Conservation (phyloP, 768 basidiomycete genomes). For the Collybia nuda region DNA sequence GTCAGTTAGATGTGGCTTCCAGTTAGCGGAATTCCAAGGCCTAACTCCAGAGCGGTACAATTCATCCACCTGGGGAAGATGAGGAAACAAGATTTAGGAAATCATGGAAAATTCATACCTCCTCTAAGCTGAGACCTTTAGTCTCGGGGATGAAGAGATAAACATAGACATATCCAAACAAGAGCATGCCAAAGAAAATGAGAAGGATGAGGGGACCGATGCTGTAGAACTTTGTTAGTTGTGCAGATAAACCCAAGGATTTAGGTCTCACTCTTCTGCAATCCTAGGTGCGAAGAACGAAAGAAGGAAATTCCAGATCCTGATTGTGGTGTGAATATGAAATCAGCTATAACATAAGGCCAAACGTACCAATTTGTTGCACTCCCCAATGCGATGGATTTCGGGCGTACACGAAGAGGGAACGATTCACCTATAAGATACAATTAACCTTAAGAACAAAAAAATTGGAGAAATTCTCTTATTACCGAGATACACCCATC, state of each 20-base stretch:
- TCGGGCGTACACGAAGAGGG: slow-evolving; percentile 77
- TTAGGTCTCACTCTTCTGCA: slow-evolving; percentile 42
- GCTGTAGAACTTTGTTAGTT: slow-evolving; percentile 22
- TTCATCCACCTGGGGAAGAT: slow-evolving; percentile 58
- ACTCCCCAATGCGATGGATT: slow-evolving; percentile 76
- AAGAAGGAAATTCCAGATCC: slow-evolving; percentile 78
- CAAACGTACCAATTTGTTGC: slow-evolving; percentile 37
- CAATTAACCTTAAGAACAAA: background rate
- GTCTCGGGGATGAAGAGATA: slow-evolving; percentile 81
- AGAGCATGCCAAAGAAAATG: slow-evolving; percentile 74
- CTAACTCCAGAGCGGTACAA: slow-evolving; percentile 66
- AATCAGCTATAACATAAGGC: background rate
- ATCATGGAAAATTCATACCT: slow-evolving; percentile 35
- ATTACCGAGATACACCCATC: slow-evolving; percentile 66
- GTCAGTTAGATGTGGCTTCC: slow-evolving; percentile 53
- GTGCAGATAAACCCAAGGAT: background rate
- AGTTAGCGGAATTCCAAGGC: slow-evolving; percentile 64
- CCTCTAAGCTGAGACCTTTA: slow-evolving; percentile 73
- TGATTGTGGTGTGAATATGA: slow-evolving; percentile 35
- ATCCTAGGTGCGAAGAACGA: slow-evolving; percentile 74
- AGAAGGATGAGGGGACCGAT: slow-evolving; percentile 76
- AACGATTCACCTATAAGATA: slow-evolving; percentile 57
- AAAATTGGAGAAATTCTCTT: background rate
- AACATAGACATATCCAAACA: slow-evolving; percentile 71
- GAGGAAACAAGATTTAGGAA: background rate